phyloP scores from a whole-genome alignment of 768 basidiomycete genomes.

The Trametes coccinea region DNA sequence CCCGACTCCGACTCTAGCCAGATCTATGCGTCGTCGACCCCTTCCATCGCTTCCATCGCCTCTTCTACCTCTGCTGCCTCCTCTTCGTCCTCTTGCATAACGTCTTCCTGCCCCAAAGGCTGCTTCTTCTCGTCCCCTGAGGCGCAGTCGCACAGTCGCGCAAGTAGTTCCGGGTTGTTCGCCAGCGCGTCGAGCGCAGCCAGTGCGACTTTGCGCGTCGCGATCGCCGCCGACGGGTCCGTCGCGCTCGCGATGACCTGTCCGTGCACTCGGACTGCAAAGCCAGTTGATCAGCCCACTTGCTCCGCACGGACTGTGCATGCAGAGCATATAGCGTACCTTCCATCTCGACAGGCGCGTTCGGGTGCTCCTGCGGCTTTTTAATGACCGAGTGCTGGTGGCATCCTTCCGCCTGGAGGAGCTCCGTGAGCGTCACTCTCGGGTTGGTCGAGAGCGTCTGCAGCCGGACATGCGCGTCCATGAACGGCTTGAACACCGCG shows the following conservation, averaged over 20 bases:
- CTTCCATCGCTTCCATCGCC: slow-evolving; percentile 11
- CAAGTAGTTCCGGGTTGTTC: slow-evolving; percentile 61
- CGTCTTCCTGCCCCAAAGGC: slow-evolving; percentile 28
- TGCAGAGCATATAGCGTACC: slow-evolving; percentile 40
- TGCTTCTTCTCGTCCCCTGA: neutral
- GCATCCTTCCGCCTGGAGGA: slow-evolving; percentile 73
- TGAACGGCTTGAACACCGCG: slow-evolving; percentile 72
- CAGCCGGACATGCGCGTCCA: slow-evolving; percentile 71
- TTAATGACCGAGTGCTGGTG: slow-evolving; percentile 63
- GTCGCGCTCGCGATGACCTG: slow-evolving; percentile 59
- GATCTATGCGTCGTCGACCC: neutral
- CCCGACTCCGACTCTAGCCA: neutral
- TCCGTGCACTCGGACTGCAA: slow-evolving; percentile 67
- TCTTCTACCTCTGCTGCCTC: slow-evolving; percentile 28
- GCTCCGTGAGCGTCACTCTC: slow-evolving; percentile 70
- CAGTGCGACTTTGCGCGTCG: slow-evolving; percentile 61
- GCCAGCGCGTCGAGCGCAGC: slow-evolving; percentile 71
- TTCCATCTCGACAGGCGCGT: slow-evolving; percentile 42
- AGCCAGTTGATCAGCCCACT: neutral
- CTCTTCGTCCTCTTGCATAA: slow-evolving; percentile 39
- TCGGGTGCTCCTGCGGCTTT: slow-evolving; percentile 36
- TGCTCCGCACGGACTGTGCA: too few species aligned
- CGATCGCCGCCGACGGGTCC: slow-evolving; percentile 50
- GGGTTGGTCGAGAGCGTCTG: slow-evolving; percentile 77
- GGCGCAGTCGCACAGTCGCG: slow-evolving; percentile 66